These are phyloP conservation scores for Phytophthora constricta DNA, from an alignment of 352 stramenopile species.

Conservation along the genomic window DNA sequence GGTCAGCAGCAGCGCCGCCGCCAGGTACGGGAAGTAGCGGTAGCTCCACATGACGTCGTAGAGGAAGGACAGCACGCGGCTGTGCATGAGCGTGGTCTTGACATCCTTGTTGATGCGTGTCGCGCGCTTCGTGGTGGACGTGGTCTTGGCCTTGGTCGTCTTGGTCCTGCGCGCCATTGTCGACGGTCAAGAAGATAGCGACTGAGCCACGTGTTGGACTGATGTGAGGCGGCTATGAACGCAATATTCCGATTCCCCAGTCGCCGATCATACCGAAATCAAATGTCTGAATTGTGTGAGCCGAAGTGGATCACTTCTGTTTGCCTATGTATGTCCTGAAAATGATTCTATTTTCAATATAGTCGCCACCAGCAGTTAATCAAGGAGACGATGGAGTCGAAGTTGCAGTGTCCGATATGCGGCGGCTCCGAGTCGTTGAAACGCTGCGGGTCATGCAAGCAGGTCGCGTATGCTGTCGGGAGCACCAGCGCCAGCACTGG, in stretches of 20 bases:
- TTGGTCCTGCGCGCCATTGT: conserved; percentile 43
- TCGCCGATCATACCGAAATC: no score
- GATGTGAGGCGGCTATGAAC: no score
- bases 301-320: no score
- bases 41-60: conserved; percentile 91
- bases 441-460: conserved; percentile 23
- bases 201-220: conserved; percentile 26
- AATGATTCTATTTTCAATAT: no score
- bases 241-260: no score
- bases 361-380: no score
- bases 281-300: no score
- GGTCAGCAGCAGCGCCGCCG: conserved; percentile 54
- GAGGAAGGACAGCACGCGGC: conserved; percentile 70
- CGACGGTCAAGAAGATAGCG: no score
- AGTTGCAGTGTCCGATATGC: conserved; percentile 14
- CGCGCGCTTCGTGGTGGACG: conserved; percentile 35
- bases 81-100: conserved; percentile 78
- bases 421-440: conserved; percentile 6
- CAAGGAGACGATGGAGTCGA: neutral
- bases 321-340: no score
- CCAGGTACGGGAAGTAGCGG: conserved; percentile 79
- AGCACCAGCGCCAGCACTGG: conserved; percentile 23
- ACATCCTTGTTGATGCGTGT: conserved; percentile 90
- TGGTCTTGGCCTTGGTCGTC: conserved; percentile 11
- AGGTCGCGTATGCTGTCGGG: conserved; percentile 17